Evolutionary conservation across 1,139 yeast genomes (phyloP).

Genomic region (Hyphopichia pseudoburtonii): DNA sequence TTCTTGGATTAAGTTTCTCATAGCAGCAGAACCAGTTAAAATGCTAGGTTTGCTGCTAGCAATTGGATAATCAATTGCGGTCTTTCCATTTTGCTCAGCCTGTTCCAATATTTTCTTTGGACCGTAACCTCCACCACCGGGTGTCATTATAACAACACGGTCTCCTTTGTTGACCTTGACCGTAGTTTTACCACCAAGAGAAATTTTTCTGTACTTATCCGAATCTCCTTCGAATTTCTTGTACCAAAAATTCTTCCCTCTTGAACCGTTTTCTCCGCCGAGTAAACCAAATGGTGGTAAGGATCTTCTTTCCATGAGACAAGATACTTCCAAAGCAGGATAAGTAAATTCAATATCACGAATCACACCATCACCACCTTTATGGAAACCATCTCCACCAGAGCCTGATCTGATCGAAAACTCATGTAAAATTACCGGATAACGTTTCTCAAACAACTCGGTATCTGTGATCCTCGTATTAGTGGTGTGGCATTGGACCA

Average conservation of each 20-base stretch:
- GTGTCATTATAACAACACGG: slow-evolving; percentile 41
- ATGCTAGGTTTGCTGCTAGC: slow-evolving; percentile 22
- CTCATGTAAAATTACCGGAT: slow-evolving; percentile 46
- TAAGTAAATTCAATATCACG: slow-evolving; percentile 47
- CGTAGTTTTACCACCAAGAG: slow-evolving; percentile 45
- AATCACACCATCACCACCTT: slow-evolving; percentile 47
- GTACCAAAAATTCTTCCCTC: slow-evolving; percentile 44
- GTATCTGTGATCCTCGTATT: slow-evolving; percentile 50
- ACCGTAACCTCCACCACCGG: slow-evolving; percentile 55
- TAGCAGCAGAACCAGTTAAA: slow-evolving; percentile 39
- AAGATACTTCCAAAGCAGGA: slow-evolving; percentile 39
- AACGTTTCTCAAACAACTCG: slow-evolving; percentile 47
- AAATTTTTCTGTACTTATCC: slow-evolving; percentile 24
- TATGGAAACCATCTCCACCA: slow-evolving; percentile 43
- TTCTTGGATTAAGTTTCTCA: slow-evolving; percentile 32
- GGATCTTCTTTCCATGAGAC: slow-evolving; percentile 47
- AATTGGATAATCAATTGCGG: slow-evolving; percentile 23
- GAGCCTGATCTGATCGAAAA: slow-evolving; percentile 39
- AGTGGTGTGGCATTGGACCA: slow-evolving; percentile 50
- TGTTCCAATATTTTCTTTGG: slow-evolving; percentile 6
- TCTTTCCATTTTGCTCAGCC: slow-evolving; percentile 4
- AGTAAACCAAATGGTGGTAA: slow-evolving; percentile 46
- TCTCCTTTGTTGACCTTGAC: slow-evolving; percentile 42
- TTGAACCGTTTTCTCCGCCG: slow-evolving; percentile 40
- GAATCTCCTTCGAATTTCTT: slow-evolving; percentile 21